Evolutionary conservation across 2,329 filamentous ascomycete genomes (phyloP).

Genomic region (Fusarium miscanthi): DNA sequence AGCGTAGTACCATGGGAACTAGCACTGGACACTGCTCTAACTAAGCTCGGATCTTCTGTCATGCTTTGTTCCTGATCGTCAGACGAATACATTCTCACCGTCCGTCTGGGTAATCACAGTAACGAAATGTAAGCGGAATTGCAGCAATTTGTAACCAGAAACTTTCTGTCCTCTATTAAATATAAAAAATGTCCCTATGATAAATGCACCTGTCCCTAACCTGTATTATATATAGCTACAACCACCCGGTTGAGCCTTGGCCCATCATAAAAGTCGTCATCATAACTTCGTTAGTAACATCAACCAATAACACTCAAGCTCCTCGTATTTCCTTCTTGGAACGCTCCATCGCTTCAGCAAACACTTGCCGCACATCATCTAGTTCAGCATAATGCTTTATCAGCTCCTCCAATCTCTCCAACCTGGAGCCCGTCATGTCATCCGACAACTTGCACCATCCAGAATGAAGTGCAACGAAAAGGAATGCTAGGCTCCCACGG

Average conservation of each 20-base stretch:
- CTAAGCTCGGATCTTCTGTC: slow-evolving; percentile 13
- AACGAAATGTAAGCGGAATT: not conserved
- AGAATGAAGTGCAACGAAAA: slow-evolving; percentile 26
- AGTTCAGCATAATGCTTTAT: slow-evolving; percentile 27
- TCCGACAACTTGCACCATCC: slow-evolving; percentile 21
- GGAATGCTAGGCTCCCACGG: slow-evolving; percentile 23
- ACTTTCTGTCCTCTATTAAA: slow-evolving; percentile 5
- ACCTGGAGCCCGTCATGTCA: slow-evolving; percentile 10
- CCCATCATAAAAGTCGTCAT: slow-evolving; percentile 22
- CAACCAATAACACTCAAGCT: not conserved
- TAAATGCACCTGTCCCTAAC: not conserved
- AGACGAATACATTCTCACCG: not conserved
- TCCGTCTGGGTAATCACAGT: not conserved
- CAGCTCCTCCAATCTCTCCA: slow-evolving; percentile 15
- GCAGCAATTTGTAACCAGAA: not conserved
- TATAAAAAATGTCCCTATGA: not conserved
- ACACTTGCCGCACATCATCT: slow-evolving; percentile 19
- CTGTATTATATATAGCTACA: slow-evolving; percentile 3
- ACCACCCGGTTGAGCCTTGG: slow-evolving; percentile 1
- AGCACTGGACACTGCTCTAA: slow-evolving; percentile 5
- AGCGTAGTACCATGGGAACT: not conserved
- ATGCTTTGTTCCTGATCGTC: slow-evolving; percentile 18
- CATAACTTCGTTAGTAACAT: slow-evolving; percentile 21
- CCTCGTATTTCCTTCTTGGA: slow-evolving; percentile 26
- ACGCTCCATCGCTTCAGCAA: slow-evolving; percentile 26